Conservation (phyloP, 2,329 filamentous ascomycete species). For the Apiospora aurea region DNA sequence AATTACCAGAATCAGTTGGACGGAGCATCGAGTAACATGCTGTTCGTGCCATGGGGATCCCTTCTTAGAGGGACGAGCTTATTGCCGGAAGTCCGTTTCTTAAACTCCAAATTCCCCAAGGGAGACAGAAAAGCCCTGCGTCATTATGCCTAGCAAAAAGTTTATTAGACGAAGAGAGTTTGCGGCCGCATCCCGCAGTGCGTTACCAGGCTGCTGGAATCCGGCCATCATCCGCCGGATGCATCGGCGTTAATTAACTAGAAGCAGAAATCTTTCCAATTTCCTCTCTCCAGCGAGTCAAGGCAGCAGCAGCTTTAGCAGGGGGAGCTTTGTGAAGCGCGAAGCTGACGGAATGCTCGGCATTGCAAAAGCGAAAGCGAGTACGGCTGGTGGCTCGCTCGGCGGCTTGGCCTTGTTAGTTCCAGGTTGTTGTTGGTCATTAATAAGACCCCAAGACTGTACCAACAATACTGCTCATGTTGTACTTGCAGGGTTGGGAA, state of each 20-base stretch:
- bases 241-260: constrained; percentile 1
- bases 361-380: neutral
- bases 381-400: neutral
- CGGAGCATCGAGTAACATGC: neutral
- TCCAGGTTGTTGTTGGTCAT: neutral
- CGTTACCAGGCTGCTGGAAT: constrained; percentile 6
- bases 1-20: neutral
- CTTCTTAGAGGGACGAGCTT: neutral
- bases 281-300: no score
- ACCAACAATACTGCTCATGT: no score
- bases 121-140: neutral
- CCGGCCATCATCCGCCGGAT: neutral
- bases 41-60: neutral
- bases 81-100: neutral
- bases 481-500: neutral
- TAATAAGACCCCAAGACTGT: neutral
- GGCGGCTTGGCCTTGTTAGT: neutral
- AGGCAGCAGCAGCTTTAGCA: neutral
- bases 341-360: neutral
- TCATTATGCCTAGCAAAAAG: neutral
- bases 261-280: neutral
- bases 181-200: neutral
- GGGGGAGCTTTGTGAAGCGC: neutral
- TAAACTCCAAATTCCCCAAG: no score
- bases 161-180: neutral